Conservation (phyloP, 441 rosid genomes). For the Jatropha multifida region DNA sequence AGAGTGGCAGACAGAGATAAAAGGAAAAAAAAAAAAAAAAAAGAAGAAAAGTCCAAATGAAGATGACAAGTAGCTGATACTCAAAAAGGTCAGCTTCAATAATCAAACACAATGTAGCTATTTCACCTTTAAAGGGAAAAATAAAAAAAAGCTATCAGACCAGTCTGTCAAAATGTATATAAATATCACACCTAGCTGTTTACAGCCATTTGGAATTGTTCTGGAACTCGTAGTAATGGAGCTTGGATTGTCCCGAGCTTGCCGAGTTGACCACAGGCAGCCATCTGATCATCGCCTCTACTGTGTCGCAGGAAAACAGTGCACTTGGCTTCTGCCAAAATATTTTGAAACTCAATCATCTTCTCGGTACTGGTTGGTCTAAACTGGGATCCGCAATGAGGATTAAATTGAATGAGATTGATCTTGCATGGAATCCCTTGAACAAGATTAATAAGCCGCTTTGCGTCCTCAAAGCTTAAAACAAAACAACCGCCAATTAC, state of each 20-base stretch:
- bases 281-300: conserved; percentile 95
- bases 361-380: conserved; percentile 62
- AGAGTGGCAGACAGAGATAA: too few relatives aligned
- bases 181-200: conserved; percentile 23
- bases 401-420: conserved; percentile 85
- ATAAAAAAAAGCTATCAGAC: too few relatives aligned
- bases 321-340: conserved; percentile 66
- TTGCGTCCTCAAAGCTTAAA: conserved; percentile 82
- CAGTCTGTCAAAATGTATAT: background rate
- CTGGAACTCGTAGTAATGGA: conserved; percentile 74
- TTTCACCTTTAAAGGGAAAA: too few relatives aligned
- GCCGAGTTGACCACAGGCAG: conserved; percentile 98
- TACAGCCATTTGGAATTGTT: conserved; percentile 58
- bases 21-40: too few relatives aligned
- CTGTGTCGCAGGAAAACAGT: conserved; percentile 60
- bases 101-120: too few relatives aligned
- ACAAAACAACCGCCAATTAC: background rate
- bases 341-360: conserved; percentile 76
- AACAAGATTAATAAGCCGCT: conserved; percentile 74
- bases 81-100: background rate
- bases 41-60: background rate
- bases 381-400: conserved; percentile 77
- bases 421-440: conserved; percentile 95
- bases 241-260: conserved; percentile 58
- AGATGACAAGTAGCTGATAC: background rate